These are phyloP conservation scores for Solanum chilense DNA, from an alignment of 257 asterid species.

Conservation along the genomic window DNA sequence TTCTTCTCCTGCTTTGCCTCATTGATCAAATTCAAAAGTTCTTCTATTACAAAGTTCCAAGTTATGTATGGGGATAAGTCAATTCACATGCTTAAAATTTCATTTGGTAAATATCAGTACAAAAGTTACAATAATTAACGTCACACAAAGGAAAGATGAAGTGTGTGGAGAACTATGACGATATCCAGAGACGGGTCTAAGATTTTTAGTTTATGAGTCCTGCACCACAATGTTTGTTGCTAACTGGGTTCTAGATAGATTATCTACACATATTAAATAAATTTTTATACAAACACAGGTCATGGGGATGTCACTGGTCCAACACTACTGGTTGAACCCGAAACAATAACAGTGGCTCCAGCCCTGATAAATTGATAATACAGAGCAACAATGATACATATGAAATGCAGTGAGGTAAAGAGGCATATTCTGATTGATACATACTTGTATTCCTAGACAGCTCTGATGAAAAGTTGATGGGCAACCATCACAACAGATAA, in stretches of 20 bases:
- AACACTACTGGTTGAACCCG: background rate
- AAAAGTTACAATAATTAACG: background rate
- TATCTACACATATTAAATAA: background rate
- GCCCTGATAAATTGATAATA: background rate
- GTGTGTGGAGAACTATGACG: background rate
- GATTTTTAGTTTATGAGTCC: background rate
- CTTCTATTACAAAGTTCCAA: background rate
- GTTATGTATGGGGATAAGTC: background rate
- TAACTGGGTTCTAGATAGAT: background rate
- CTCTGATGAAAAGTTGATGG: constrained; percentile 12
- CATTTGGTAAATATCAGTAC: background rate
- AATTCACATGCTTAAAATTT: background rate
- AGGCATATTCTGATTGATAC: background rate
- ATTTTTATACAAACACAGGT: background rate
- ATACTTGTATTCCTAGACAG: constrained; percentile 6
- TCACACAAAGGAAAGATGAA: background rate
- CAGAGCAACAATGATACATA: background rate
- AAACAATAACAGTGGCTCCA: background rate
- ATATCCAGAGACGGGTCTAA: background rate
- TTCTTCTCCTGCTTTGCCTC: background rate
- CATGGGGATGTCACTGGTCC: background rate
- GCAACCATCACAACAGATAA: constrained; percentile 14
- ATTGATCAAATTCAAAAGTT: background rate
- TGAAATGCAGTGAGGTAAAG: background rate
- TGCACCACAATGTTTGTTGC: background rate